phyloP scores from a whole-genome alignment of 2,329 filamentous ascomycete genomes.

The Dryadomyces sulphureus region DNA sequence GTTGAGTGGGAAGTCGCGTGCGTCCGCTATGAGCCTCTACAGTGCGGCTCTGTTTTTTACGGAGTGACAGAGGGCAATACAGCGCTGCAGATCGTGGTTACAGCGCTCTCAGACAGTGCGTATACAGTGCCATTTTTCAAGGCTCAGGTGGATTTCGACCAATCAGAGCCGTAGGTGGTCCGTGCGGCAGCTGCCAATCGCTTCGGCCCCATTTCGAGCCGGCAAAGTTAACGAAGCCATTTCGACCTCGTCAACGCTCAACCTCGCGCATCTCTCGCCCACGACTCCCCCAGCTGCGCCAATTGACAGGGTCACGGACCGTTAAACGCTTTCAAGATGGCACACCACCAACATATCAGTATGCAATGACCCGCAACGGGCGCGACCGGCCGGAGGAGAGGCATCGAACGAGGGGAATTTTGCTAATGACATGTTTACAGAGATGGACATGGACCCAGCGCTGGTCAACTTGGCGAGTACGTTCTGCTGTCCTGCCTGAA shows the following conservation, averaged over 20 bases:
- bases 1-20: constrained; percentile 5
- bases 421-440: constrained; percentile 20
- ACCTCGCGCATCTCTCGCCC: not conserved
- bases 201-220: constrained; percentile 8
- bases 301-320: constrained; percentile 5
- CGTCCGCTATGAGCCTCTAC: not conserved
- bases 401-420: not conserved
- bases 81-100: not conserved
- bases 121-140: not conserved
- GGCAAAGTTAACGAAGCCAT: not conserved
- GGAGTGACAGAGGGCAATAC: not conserved
- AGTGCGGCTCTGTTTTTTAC: not conserved
- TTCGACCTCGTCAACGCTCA: not conserved
- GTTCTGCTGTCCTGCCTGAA: constrained; percentile 8
- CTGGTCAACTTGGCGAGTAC: constrained; percentile 30
- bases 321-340: constrained; percentile 22
- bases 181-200: constrained; percentile 8
- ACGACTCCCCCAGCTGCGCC: not conserved
- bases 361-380: constrained; percentile 10
- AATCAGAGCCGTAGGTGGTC: constrained; percentile 1
- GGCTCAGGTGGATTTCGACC: not conserved
- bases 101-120: not conserved
- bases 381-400: not conserved
- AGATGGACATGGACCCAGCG: constrained; percentile 31
- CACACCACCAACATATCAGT: constrained; percentile 28